These are phyloP conservation scores for Polytrichum formosum DNA, from an alignment of 225 moss, liverwort and hornwort species.

Conservation along the genomic window DNA sequence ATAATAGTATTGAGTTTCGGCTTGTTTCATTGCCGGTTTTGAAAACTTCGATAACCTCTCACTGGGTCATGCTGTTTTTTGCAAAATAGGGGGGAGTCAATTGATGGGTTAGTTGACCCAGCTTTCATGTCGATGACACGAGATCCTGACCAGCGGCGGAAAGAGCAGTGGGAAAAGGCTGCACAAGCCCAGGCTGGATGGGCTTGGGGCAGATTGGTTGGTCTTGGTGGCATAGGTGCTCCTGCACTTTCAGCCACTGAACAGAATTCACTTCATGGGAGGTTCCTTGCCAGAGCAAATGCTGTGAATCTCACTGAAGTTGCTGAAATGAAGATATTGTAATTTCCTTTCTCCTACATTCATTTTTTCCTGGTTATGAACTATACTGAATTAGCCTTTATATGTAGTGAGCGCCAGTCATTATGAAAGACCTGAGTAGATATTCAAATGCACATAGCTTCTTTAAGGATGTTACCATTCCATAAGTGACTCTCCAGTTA, in stretches of 20 bases:
- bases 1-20: no score
- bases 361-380: no score
- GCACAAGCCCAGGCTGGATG: conserved; percentile 92
- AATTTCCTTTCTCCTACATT: conserved; percentile 7
- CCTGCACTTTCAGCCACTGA: conserved; percentile 78
- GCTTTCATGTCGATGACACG: conserved; percentile 98
- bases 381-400: no score
- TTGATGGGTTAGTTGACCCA: conserved; percentile 88
- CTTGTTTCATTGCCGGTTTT: no score
- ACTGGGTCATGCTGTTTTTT: no score
- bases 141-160: conserved; percentile 97
- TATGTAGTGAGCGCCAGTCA: no score
- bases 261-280: conserved; percentile 94
- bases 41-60: no score
- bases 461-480: no score
- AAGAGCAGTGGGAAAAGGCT: conserved; percentile 98
- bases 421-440: no score
- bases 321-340: conserved; percentile 99
- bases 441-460: no score
- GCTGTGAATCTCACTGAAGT: conserved; percentile 95
- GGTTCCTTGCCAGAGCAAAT: conserved; percentile 92
- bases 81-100: conserved; percentile 57
- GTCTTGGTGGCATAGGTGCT: conserved; percentile 82
- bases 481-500: no score
- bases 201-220: conserved; percentile 92